Percentiles rank a stretch among this genome's conserved stretches.
Conservation (phyloP, 495 filamentous ascomycete genomes). For the Symbiotaphrina buchneri region DNA sequence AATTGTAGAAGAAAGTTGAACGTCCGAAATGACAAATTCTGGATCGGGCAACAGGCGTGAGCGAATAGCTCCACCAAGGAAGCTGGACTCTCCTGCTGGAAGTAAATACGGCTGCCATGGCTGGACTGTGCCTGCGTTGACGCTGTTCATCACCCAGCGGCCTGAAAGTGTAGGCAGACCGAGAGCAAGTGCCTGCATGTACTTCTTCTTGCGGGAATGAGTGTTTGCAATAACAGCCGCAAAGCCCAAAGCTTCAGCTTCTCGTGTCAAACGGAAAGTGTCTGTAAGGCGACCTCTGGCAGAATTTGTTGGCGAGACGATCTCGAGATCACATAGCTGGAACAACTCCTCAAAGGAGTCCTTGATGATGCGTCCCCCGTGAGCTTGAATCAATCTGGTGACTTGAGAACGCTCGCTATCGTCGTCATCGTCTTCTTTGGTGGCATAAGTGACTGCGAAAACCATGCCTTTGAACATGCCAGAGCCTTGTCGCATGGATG, state of each 20-base stretch:
- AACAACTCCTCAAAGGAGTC: conserved; percentile 77
- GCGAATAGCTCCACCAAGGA: conserved; percentile 54
- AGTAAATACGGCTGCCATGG: conserved; percentile 70
- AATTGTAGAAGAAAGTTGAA: conserved; percentile 33
- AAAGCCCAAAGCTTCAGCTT: conserved; percentile 42
- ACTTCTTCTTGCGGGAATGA: conserved; percentile 77
- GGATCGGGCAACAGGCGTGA: conserved; percentile 34
- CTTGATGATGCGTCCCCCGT: conserved; percentile 52
- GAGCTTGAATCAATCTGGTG: conserved; percentile 22
- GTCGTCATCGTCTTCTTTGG: conserved; percentile 28
- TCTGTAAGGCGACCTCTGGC: conserved; percentile 1
- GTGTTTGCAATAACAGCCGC: conserved; percentile 66
- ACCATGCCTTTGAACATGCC: conserved; percentile 51
- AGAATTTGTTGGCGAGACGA: not conserved
- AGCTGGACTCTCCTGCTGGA: conserved; percentile 58
- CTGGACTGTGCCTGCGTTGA: conserved; percentile 30
- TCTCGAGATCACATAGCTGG: conserved; percentile 11
- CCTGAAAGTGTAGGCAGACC: conserved; percentile 64
- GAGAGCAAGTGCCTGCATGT: conserved; percentile 85
- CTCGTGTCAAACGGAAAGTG: conserved; percentile 20
- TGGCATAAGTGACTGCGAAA: conserved; percentile 54
- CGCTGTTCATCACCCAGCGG: conserved; percentile 61
- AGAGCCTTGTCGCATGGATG: conserved; percentile 1
- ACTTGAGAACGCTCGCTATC: conserved; percentile 25
- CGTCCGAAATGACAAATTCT: conserved; percentile 27